Conservation (phyloP, 768 basidiomycete species). For the Lentinula sp. region DNA sequence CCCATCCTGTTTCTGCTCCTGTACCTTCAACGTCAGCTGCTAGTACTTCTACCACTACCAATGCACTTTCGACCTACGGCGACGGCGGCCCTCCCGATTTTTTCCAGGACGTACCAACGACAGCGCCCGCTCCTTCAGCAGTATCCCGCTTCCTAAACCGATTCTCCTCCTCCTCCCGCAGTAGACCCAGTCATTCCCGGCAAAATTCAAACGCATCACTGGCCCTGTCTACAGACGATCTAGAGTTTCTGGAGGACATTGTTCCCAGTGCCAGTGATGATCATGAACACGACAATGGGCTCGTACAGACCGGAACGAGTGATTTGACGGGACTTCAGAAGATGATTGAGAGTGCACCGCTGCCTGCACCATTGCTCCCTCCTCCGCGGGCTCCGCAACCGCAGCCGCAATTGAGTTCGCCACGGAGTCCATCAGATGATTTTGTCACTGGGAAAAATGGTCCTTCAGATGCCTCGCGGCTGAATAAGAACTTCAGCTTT, state of each 20-base stretch:
- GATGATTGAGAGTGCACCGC: constrained; percentile 35
- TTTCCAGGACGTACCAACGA: constrained; percentile 5
- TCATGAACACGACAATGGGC: constrained; percentile 19
- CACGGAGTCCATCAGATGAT: constrained; percentile 1
- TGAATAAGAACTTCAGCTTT: neutral
- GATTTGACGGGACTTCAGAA: constrained; percentile 31
- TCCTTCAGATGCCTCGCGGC: neutral
- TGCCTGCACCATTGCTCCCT: constrained; percentile 41
- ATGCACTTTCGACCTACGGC: constrained; percentile 8
- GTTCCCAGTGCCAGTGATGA: constrained; percentile 50
- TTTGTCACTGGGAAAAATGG: neutral
- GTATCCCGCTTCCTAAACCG: constrained; percentile 81
- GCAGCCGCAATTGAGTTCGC: constrained; percentile 9
- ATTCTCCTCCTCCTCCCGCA: constrained; percentile 56
- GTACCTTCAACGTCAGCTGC: neutral
- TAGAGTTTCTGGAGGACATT: constrained; percentile 73
- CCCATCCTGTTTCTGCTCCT: neutral
- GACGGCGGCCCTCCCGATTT: constrained; percentile 3
- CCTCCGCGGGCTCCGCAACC: constrained; percentile 16
- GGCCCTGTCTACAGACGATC: constrained; percentile 71
- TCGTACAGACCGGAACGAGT: neutral
- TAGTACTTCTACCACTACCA: constrained; percentile 3
- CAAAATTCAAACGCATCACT: constrained; percentile 31
- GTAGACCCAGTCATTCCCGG: constrained; percentile 10
- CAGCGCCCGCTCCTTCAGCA: constrained; percentile 47